Evolutionary conservation across 805 yeast species (phyloP).

Genomic region (Maudiozyma saulgeensis): DNA sequence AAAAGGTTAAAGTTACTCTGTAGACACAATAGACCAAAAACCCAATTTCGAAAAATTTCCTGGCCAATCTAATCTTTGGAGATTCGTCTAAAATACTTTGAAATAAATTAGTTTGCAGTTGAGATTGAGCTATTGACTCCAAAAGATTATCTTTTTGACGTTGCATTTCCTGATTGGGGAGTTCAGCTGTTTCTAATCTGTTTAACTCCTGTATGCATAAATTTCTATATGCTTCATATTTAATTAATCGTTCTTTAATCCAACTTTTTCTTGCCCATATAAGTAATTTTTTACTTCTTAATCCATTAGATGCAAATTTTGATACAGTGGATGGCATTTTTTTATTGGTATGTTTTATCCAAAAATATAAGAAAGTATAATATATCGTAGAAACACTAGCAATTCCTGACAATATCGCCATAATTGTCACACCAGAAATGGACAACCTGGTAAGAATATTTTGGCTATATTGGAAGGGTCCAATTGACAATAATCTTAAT

Average conservation of each 20-base stretch:
- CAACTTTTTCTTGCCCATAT: constrained; percentile 20
- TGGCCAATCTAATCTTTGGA: constrained; percentile 7
- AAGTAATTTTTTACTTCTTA: constrained; percentile 11
- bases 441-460: constrained; percentile 27
- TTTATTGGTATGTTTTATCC: constrained; percentile 4
- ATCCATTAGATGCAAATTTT: constrained; percentile 2
- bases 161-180: not conserved
- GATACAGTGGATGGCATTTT: not conserved
- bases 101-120: constrained; percentile 19
- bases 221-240: constrained; percentile 15
- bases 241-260: constrained; percentile 11
- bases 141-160: constrained; percentile 5
- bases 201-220: constrained; percentile 11
- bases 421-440: constrained; percentile 24
- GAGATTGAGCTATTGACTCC: constrained; percentile 21
- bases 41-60: constrained; percentile 14
- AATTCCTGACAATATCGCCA: constrained; percentile 27
- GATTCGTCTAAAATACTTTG: constrained; percentile 13
- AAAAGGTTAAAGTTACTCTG: constrained; percentile 28
- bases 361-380: constrained; percentile 16
- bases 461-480: constrained; percentile 23
- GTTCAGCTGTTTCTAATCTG: constrained; percentile 10
- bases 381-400: constrained; percentile 28
- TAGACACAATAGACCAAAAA: constrained; percentile 31
- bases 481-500: constrained; percentile 14